Conservation (phyloP, 1,284 basidiomycete species). For the Trichosporon coremiiforme region DNA sequence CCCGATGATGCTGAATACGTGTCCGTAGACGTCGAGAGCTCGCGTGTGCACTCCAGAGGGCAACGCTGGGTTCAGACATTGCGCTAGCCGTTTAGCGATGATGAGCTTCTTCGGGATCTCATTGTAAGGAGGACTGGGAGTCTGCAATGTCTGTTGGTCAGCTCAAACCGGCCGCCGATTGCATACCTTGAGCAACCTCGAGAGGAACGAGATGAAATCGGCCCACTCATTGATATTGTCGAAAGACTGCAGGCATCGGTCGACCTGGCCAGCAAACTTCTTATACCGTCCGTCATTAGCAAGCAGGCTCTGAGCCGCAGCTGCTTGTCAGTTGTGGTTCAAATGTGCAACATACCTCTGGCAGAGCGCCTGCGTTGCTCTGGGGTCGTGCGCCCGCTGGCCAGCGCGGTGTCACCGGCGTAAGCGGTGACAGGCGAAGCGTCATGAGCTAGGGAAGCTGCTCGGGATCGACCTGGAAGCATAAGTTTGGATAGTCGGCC, state of each 20-base stretch:
- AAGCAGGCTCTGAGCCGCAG: conserved; percentile 45
- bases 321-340: conserved; percentile 26
- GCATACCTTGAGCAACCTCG: conserved; percentile 85
- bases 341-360: conserved; percentile 39
- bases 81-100: conserved; percentile 91
- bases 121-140: conserved; percentile 79
- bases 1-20: conserved; percentile 86
- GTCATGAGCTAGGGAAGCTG: conserved; percentile 39
- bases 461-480: conserved; percentile 45
- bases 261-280: conserved; percentile 88
- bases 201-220: conserved; percentile 97
- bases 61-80: conserved; percentile 94
- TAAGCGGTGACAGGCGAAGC: conserved; percentile 37
- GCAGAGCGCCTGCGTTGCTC: conserved; percentile 46
- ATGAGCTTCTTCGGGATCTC: conserved; percentile 94
- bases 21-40: conserved; percentile 90
- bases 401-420: conserved; percentile 35
- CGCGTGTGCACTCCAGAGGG: conserved; percentile 96
- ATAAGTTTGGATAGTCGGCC: conserved; percentile 48
- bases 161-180: neutral
- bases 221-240: conserved; percentile 99
- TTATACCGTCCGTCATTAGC: conserved; percentile 84
- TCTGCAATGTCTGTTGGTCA: conserved; percentile 71
- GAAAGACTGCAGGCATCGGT: conserved; percentile 88
- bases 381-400: conserved; percentile 47